These are phyloP conservation scores for Trichoderma endophyticum DNA, from an alignment of 2,329 filamentous ascomycete genomes.

Conservation along the genomic window DNA sequence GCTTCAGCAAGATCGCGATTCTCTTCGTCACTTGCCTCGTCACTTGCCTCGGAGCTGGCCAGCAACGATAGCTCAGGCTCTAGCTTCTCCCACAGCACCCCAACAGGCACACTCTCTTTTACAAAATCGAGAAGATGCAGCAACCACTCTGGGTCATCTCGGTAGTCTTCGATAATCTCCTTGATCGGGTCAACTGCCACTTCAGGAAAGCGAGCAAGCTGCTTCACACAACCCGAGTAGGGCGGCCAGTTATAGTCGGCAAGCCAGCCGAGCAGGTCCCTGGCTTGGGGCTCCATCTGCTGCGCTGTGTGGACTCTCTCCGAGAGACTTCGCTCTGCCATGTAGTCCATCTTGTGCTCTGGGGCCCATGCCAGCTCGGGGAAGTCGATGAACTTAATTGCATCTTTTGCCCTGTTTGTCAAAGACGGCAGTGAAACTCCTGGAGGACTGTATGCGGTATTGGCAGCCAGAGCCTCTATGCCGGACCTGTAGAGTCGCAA, in stretches of 20 bases:
- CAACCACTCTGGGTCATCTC: slow-evolving; percentile 9
- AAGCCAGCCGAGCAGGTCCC: slow-evolving; percentile 8
- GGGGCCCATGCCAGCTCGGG: slow-evolving; percentile 10
- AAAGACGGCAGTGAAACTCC: background rate
- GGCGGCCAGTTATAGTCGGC: slow-evolving; percentile 16
- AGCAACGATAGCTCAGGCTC: background rate
- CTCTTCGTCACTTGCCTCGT: background rate
- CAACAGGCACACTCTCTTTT: background rate
- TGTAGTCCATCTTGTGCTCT: slow-evolving; percentile 9
- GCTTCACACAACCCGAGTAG: background rate
- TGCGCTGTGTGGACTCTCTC: slow-evolving; percentile 4
- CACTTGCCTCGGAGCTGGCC: background rate
- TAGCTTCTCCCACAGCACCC: background rate
- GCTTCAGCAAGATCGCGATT: background rate
- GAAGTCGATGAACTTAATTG: slow-evolving; percentile 10
- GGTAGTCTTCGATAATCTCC: background rate
- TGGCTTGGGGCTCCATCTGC: slow-evolving; percentile 6
- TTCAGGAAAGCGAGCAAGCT: slow-evolving; percentile 17
- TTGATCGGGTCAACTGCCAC: slow-evolving; percentile 6
- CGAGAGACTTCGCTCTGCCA: background rate
- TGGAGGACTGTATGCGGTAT: background rate
- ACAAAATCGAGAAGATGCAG: slow-evolving; percentile 5
- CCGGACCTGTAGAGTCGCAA: background rate
- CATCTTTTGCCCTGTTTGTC: background rate
- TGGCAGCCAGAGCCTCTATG: background rate